Percentiles rank a stretch among this genome's conserved stretches.
Conservation (phyloP, 2,329 filamentous ascomycete species). For the Cladosporium sp. region DNA sequence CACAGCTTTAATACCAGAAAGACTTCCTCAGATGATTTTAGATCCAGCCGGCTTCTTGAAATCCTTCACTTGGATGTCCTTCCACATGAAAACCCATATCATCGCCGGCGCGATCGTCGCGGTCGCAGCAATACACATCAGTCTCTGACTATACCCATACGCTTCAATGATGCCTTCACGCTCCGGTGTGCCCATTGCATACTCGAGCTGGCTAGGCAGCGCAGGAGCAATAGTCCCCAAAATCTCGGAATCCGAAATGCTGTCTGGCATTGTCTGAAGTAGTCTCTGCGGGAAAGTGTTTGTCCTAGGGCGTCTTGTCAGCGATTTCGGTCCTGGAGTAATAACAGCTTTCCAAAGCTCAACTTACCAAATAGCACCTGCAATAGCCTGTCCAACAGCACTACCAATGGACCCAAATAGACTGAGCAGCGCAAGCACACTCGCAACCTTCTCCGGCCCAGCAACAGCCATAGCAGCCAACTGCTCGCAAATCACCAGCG, state of each 20-base stretch:
- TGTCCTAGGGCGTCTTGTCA: constrained; percentile 15
- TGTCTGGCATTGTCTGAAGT: constrained; percentile 32
- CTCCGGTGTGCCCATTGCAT: constrained; percentile 35
- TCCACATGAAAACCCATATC: constrained; percentile 15
- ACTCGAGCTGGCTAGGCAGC: constrained; percentile 32
- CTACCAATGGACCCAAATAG: constrained; percentile 27
- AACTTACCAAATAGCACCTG: constrained; percentile 50
- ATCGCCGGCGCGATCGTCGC: constrained; percentile 12
- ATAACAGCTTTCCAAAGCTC: too few relatives aligned
- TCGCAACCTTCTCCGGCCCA: constrained; percentile 30
- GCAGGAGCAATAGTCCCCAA: constrained; percentile 43
- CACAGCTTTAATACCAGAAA: too few relatives aligned
- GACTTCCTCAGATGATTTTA: neutral
- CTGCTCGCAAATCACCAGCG: constrained; percentile 28
- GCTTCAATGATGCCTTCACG: constrained; percentile 40
- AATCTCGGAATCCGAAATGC: constrained; percentile 15
- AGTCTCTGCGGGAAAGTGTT: constrained; percentile 9
- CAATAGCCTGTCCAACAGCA: constrained; percentile 52
- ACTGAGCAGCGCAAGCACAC: constrained; percentile 27
- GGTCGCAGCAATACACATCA: constrained; percentile 17
- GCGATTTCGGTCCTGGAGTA: too few relatives aligned
- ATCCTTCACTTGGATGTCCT: constrained; percentile 19
- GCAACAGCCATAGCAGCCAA: constrained; percentile 32
- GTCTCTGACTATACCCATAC: constrained; percentile 30
- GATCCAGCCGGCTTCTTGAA: constrained; percentile 16